A percentile compares a stretch with the other conserved stretches of the same genome.
phyloP scores from a whole-genome alignment of 2,329 filamentous ascomycete genomes.

The Fusarium siculi region DNA sequence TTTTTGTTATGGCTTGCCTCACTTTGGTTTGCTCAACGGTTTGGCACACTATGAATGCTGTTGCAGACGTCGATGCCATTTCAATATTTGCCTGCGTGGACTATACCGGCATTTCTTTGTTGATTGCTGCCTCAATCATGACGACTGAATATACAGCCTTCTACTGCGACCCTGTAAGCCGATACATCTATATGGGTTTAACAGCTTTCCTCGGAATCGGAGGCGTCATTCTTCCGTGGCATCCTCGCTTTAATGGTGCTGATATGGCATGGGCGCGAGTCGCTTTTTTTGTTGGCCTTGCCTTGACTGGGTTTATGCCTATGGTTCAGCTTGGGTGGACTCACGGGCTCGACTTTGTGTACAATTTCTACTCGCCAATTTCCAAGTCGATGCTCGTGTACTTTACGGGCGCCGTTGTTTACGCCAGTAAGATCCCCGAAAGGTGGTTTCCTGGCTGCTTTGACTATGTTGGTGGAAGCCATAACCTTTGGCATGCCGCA shows the following conservation, averaged over 20 bases:
- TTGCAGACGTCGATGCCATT: conserved; percentile 87
- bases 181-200: conserved; percentile 85
- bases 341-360: conserved; percentile 82
- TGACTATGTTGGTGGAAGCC: conserved; percentile 93
- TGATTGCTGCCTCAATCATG: conserved; percentile 96
- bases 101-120: conserved; percentile 95
- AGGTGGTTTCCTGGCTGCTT: conserved; percentile 93
- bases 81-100: conserved; percentile 98
- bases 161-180: conserved; percentile 92
- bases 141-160: conserved; percentile 99
- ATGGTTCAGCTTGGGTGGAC: conserved; percentile 84
- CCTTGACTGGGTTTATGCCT: conserved; percentile 88
- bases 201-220: conserved; percentile 85
- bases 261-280: conserved; percentile 96
- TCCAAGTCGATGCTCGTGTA: conserved; percentile 89
- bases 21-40: conserved; percentile 94
- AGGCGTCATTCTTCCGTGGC: conserved; percentile 94
- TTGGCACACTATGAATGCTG: conserved; percentile 99
- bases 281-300: conserved; percentile 88
- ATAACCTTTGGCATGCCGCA: conserved; percentile 97
- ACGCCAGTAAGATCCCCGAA: conserved; percentile 92
- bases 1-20: conserved; percentile 96
- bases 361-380: conserved; percentile 89
- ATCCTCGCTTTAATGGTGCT: conserved; percentile 89
- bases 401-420: conserved; percentile 83